phyloP scores from a whole-genome alignment of 2,329 filamentous ascomycete genomes.

The Colletotrichum coccodes region DNA sequence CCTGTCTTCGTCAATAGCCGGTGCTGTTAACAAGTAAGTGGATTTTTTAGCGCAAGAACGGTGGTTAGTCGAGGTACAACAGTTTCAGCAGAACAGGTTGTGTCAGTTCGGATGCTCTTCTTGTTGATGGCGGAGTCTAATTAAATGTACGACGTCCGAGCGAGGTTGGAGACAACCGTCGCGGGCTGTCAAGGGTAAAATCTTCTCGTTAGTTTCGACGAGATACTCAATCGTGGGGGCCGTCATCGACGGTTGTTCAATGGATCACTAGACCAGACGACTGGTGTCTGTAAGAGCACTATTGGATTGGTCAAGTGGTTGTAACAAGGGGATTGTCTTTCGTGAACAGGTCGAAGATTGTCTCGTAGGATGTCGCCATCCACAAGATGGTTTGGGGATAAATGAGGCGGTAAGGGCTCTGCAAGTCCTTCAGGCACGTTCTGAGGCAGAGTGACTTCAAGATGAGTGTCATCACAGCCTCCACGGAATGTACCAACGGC shows the following conservation, averaged over 20 bases:
- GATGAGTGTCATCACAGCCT: neutral
- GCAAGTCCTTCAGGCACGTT: neutral
- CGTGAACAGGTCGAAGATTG: neutral
- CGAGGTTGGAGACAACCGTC: neutral
- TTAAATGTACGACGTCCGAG: neutral
- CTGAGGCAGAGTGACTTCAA: neutral
- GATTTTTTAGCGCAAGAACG: neutral
- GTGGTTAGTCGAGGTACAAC: neutral
- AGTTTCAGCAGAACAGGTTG: neutral
- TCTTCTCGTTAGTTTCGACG: neutral
- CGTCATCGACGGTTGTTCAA: neutral
- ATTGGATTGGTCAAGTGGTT: neutral
- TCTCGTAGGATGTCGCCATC: neutral
- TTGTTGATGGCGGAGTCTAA: neutral
- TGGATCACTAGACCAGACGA: neutral
- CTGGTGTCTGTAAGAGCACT: neutral
- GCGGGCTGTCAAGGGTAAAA: neutral
- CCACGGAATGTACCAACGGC: neutral
- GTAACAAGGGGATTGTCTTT: neutral
- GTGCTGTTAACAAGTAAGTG: neutral
- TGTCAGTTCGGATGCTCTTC: neutral
- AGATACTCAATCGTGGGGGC: neutral
- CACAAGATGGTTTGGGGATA: neutral
- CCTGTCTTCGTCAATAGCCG: constrained; percentile 19
- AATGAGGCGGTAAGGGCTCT: neutral